phyloP scores from a whole-genome alignment of 306 rosid species.

The Pachyrhizus erosus region DNA sequence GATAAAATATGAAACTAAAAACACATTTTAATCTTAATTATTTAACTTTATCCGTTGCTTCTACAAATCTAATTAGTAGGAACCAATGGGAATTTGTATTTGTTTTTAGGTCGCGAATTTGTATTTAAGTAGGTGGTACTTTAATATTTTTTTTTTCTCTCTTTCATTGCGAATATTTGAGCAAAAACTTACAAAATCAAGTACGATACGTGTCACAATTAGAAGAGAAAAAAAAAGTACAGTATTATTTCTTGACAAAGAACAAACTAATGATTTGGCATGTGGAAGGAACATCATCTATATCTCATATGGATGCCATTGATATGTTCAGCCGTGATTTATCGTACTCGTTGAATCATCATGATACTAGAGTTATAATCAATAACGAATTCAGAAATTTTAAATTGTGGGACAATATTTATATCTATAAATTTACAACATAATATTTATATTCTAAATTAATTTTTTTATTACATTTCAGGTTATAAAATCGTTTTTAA shows the following conservation, averaged over 20 bases:
- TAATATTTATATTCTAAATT: too few species aligned
- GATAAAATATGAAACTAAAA: too few species aligned
- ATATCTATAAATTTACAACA: too few species aligned
- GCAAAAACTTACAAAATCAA: neutral
- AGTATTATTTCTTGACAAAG: neutral
- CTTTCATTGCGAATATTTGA: neutral
- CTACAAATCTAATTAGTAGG: neutral
- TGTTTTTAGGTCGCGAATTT: too few species aligned
- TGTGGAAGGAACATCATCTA: neutral
- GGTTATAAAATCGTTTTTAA: too few species aligned
- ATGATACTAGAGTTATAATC: neutral
- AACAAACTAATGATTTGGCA: constrained; percentile 1
- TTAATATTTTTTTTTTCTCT: neutral
- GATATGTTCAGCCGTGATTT: neutral
- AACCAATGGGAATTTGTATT: neutral
- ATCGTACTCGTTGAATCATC: neutral
- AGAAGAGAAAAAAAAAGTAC: neutral
- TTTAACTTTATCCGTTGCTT: constrained; percentile 25
- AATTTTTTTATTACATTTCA: too few species aligned
- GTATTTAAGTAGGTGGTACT: neutral
- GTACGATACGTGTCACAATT: neutral
- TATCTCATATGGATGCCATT: neutral
- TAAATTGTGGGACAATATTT: too few species aligned
- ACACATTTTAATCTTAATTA: too few species aligned
- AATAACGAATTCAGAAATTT: neutral